Evolutionary conservation across 768 basidiomycete species (phyloP).

Genomic region (Russula lepida): DNA sequence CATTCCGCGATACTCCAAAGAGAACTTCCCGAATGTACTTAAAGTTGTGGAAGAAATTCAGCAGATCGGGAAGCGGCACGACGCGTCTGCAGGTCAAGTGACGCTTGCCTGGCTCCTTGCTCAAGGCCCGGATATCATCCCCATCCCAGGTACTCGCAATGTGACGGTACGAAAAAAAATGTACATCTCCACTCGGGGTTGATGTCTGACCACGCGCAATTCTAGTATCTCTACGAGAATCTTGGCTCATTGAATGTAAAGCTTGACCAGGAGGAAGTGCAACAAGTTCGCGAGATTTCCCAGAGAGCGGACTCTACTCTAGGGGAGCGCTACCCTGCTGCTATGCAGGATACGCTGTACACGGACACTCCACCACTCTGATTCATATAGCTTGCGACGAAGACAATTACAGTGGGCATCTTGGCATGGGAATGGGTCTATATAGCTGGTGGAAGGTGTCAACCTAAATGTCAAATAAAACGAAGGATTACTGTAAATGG

Average conservation of each 20-base stretch:
- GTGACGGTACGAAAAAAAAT: conserved; percentile 25
- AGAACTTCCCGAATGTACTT: conserved; percentile 41
- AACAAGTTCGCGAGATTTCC: conserved; percentile 10
- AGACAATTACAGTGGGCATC: background rate
- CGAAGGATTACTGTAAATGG: background rate
- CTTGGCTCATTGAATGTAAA: conserved; percentile 6
- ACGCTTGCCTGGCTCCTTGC: conserved; percentile 43
- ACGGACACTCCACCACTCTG: conserved; percentile 4
- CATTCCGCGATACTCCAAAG: conserved; percentile 33
- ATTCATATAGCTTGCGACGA: background rate
- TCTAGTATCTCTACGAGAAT: conserved; percentile 16
- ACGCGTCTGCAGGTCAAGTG: conserved; percentile 39
- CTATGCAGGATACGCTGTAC: conserved; percentile 2
- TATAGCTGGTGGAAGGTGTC: background rate
- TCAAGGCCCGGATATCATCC: conserved; percentile 39
- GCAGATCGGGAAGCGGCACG: conserved; percentile 31
- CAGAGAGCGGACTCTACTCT: conserved; percentile 11
- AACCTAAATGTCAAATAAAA: background rate
- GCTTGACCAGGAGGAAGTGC: conserved; percentile 9
- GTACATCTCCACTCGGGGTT: background rate
- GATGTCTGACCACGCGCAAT: background rate
- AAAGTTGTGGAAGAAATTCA: conserved; percentile 32
- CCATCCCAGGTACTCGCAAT: conserved; percentile 41
- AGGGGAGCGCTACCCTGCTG: conserved; percentile 11
- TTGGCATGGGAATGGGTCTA: background rate